Evolutionary conservation across 805 yeast genomes (phyloP).

Genomic region (Ogataea zsoltii): DNA sequence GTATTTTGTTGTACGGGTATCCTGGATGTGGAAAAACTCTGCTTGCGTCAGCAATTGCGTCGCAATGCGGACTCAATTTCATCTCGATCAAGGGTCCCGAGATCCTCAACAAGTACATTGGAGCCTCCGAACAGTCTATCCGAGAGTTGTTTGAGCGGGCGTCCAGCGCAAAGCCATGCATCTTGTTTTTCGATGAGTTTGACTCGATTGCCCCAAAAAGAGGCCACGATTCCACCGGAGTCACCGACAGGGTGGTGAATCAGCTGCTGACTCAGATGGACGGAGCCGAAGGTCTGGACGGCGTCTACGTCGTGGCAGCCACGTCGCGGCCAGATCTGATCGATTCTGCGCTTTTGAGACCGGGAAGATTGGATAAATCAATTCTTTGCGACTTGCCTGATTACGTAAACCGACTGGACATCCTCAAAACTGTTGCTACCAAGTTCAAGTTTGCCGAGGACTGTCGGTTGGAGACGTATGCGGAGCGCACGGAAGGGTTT

Average conservation of each 20-base stretch:
- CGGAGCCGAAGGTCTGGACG: conserved; percentile 97
- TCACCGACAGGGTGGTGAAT: conserved; percentile 95
- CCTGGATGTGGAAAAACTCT: conserved; percentile 98
- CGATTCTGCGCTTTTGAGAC: conserved; percentile 91
- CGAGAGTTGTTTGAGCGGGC: conserved; percentile 93
- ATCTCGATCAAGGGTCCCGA: conserved; percentile 96
- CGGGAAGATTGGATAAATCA: conserved; percentile 93
- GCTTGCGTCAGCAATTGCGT: conserved; percentile 89
- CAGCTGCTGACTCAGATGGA: conserved; percentile 98
- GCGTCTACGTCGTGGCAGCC: conserved; percentile 95
- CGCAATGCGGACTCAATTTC: conserved; percentile 90
- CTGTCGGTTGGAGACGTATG: conserved; percentile 56
- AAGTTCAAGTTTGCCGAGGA: conserved; percentile 59
- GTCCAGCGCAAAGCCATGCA: conserved; percentile 91
- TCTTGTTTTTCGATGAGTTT: conserved; percentile 90
- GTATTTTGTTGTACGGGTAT: conserved; percentile 87
- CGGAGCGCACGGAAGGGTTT: conserved; percentile 66
- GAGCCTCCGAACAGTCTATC: conserved; percentile 94
- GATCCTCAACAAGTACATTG: conserved; percentile 90
- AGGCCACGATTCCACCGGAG: conserved; percentile 98
- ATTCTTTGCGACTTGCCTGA: conserved; percentile 88
- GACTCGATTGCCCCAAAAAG: conserved; percentile 97
- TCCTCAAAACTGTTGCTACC: conserved; percentile 57
- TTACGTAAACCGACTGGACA: conserved; percentile 68
- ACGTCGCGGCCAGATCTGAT: conserved; percentile 94